Conservation (phyloP, 768 basidiomycete genomes). For the Nevesoporus exiguus region DNA sequence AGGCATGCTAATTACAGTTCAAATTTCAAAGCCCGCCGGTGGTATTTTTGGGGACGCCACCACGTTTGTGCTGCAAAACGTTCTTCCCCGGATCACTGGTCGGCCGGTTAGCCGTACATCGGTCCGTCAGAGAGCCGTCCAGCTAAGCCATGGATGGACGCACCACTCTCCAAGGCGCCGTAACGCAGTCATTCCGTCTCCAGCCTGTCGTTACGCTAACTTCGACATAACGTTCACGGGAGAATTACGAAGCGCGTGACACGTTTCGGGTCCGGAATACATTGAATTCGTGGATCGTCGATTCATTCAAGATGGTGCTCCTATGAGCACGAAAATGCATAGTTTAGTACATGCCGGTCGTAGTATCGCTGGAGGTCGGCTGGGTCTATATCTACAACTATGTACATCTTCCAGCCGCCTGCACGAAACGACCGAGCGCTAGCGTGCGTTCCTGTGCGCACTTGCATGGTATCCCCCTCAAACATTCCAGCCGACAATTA, state of each 20-base stretch:
- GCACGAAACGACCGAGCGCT: neutral
- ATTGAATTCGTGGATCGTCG: neutral
- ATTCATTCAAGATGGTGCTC: neutral
- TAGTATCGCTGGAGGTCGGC: neutral
- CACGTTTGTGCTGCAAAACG: neutral
- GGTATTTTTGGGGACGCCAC: neutral
- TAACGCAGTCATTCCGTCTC: too few species aligned
- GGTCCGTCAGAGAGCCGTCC: neutral
- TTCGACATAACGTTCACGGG: neutral
- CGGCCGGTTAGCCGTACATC: neutral
- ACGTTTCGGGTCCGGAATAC: neutral
- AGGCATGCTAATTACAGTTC: too few species aligned
- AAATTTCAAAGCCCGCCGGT: too few species aligned
- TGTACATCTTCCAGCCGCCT: neutral
- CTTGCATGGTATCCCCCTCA: neutral
- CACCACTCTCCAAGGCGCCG: too few species aligned
- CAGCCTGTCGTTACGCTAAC: neutral
- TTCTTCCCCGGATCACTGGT: too few species aligned
- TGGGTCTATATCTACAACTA: neutral
- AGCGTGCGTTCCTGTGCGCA: neutral
- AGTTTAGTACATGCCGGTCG: neutral
- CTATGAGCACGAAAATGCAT: neutral
- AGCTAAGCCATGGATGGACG: too few species aligned
- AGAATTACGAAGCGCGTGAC: neutral
- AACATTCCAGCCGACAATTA: neutral